Percentiles rank a stretch among this genome's conserved stretches.
Evolutionary conservation across 176 grass and related monocot genomes (phyloP).

Genomic region (Aegilops sharonensis): DNA sequence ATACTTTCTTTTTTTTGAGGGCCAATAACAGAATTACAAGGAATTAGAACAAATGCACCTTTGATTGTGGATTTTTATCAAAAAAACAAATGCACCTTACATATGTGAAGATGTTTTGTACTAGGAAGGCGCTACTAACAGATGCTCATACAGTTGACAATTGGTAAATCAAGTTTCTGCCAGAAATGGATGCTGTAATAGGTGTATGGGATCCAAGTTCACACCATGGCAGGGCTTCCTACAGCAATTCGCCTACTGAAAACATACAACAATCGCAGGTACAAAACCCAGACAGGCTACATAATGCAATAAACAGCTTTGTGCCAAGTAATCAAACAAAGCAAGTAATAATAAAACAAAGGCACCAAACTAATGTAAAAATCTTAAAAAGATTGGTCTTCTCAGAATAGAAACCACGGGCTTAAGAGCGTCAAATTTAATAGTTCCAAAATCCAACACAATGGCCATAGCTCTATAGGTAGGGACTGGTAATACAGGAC

Average conservation of each 20-base stretch:
- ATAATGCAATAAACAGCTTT: neutral
- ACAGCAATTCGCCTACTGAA: neutral
- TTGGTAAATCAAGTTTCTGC: neutral
- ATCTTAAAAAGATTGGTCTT: neutral
- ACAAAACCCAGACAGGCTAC: neutral
- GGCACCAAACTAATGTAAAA: neutral
- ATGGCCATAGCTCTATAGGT: neutral
- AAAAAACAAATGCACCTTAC: too few species aligned
- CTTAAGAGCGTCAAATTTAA: neutral
- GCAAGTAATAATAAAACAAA: neutral
- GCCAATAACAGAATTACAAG: too few species aligned
- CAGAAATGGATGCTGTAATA: neutral
- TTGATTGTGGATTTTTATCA: too few species aligned
- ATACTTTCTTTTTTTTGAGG: too few species aligned
- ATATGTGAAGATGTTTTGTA: too few species aligned
- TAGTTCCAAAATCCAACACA: neutral
- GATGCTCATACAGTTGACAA: too few species aligned
- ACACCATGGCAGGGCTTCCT: neutral
- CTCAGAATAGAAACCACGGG: neutral
- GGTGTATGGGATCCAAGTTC: neutral
- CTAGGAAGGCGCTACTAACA: too few species aligned
- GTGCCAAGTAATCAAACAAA: neutral
- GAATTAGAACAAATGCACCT: too few species aligned
- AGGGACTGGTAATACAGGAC: neutral
- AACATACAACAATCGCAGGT: neutral